Base-by-base conservation (phyloP, 2,329 filamentous ascomycete genomes). In the Lomentospora prolificans region DNA sequence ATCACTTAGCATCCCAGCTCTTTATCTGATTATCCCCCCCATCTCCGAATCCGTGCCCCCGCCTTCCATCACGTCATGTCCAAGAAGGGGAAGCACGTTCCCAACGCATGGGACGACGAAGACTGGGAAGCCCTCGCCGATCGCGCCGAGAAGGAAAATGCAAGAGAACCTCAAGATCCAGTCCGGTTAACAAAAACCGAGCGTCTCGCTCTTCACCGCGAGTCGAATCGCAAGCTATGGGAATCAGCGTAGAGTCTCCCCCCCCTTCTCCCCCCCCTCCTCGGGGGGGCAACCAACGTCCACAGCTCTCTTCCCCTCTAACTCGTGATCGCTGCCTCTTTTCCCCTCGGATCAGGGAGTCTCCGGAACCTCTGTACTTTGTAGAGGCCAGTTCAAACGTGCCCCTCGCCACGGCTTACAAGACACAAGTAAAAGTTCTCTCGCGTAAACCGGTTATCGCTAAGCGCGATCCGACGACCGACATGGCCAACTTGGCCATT, bases 51-150 rank as follows among this genome's bases (percentile, higher is more conserved):
- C n/a, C n/a, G n/a, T n/a, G n/a, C n/a, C n/a, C n/a, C n/a, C n/a
- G n/a, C 6, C 41, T 17, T 46, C 39, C 17, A 24, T 24, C n/a
- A 48, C 44, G 14, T 22, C n/a, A 52, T 52, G 50, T 24, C 28
- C 8, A 52, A 52, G 31, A 55, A 55, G 27, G 28, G 8, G 3
- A 19, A 55, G 41, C 31, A 69, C 22, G 69, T 86, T 57, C 85
- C 87, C 36, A 82, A 90, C 68, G 91, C 90, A 19, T 96, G 92
- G 92, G 90, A 92, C 31, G 79, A 95, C 63, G 87, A 94, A 63
- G 89, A 96, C 65, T 97, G 91, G 90, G 89, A 92, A 67, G 72
- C 75, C 4, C 80, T 87, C 66, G 89, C 87, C 57, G 90, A 95
- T 68, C 77, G 67, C 57, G 63, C 69, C 44, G 67, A 73, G 22